Evolutionary conservation across 441 rosid species (phyloP).

Genomic region (Adansonia rubrostipa): DNA sequence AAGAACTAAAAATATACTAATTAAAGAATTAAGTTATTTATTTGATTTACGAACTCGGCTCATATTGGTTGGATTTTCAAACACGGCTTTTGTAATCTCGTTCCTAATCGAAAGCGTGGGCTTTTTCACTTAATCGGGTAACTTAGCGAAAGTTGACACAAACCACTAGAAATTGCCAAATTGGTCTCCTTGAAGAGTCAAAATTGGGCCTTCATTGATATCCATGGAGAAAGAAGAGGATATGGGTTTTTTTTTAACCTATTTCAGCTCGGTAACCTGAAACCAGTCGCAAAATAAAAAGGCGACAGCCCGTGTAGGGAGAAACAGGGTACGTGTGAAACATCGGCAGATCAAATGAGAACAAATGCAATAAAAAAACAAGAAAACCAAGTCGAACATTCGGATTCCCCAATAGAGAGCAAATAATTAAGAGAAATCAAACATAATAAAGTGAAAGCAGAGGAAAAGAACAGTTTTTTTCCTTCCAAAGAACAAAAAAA

Average conservation of each 20-base stretch:
- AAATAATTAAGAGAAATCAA: neutral
- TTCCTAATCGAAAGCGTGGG: too few relatives aligned
- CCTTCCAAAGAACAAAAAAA: neutral
- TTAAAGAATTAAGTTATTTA: too few relatives aligned
- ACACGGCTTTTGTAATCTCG: too few relatives aligned
- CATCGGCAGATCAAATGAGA: constrained; percentile 8
- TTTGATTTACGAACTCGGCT: too few relatives aligned
- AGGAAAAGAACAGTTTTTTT: constrained; percentile 4
- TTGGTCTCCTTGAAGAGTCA: neutral
- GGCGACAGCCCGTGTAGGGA: neutral
- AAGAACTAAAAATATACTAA: too few relatives aligned
- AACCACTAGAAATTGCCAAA: neutral
- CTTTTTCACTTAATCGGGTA: neutral
- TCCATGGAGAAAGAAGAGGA: neutral
- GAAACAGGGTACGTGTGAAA: constrained; percentile 4
- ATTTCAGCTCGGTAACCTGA: neutral
- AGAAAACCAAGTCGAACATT: neutral
- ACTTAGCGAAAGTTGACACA: neutral
- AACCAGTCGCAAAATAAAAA: neutral
- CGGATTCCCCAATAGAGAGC: neutral
- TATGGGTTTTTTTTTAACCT: neutral
- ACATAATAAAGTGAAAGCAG: neutral
- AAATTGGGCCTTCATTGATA: neutral
- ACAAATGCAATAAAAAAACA: constrained; percentile 8
- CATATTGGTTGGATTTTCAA: too few relatives aligned